Conservation (phyloP, 1,139 yeast species). For the Taphrina confusa region DNA sequence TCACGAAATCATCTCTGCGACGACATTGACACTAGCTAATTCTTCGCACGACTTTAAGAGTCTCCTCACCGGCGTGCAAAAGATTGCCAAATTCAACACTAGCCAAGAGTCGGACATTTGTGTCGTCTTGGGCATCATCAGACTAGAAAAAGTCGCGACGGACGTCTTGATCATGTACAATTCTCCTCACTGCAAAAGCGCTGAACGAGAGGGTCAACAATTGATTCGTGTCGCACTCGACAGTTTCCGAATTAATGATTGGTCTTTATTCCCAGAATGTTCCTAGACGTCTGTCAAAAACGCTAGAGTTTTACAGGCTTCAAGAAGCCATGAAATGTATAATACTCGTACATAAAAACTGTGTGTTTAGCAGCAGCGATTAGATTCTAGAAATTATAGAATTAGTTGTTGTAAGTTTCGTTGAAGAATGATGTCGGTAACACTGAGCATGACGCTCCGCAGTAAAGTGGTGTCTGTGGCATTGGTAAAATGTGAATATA, state of each 20-base stretch:
- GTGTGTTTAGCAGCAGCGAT: no score
- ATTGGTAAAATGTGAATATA: slow-evolving; percentile 89
- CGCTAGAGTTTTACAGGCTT: no score
- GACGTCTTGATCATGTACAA: slow-evolving; percentile 15
- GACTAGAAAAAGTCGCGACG: background rate
- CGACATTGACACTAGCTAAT: background rate
- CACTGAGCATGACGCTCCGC: slow-evolving; percentile 61
- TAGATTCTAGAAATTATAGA: no score
- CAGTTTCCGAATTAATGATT: slow-evolving; percentile 4
- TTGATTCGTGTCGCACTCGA: background rate
- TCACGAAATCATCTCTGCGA: background rate
- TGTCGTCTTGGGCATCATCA: slow-evolving; percentile 3
- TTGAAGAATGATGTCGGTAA: slow-evolving; percentile 85
- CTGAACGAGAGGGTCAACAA: background rate
- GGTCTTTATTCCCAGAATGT: slow-evolving; percentile 18
- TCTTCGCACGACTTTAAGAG: background rate
- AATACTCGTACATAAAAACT: no score
- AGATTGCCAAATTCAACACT: slow-evolving; percentile 2
- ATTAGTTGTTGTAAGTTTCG: slow-evolving; percentile 56
- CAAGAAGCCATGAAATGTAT: no score
- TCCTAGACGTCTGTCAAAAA: background rate
- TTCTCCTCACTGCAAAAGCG: background rate
- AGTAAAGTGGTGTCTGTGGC: slow-evolving; percentile 63
- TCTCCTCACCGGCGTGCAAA: slow-evolving; percentile 5
- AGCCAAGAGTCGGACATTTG: background rate